These are phyloP conservation scores for Hyphopichia pseudoburtonii DNA, from an alignment of 1,139 yeast genomes.

Conservation along the genomic window DNA sequence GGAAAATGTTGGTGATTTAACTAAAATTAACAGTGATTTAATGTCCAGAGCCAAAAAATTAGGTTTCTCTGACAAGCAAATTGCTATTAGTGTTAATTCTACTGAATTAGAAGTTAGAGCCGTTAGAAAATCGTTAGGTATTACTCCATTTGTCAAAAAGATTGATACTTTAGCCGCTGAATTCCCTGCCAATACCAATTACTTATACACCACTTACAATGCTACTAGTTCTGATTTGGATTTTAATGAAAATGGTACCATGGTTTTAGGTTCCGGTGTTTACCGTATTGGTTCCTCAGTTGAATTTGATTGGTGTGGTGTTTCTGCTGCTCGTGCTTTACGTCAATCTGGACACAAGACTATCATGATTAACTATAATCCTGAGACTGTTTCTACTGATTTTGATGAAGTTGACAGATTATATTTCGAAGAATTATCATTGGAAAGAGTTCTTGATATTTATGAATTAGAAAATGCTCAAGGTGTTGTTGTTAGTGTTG, in stretches of 20 bases:
- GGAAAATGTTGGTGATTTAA: slow-evolving; percentile 60
- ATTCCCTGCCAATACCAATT: slow-evolving; percentile 96
- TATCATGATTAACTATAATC: slow-evolving; percentile 96
- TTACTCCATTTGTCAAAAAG: slow-evolving; percentile 92
- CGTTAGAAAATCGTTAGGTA: slow-evolving; percentile 83
- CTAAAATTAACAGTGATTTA: slow-evolving; percentile 62
- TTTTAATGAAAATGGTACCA: slow-evolving; percentile 83
- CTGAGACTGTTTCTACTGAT: slow-evolving; percentile 97
- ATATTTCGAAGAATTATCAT: slow-evolving; percentile 91
- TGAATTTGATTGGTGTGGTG: slow-evolving; percentile 97
- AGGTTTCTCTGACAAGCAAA: slow-evolving; percentile 96
- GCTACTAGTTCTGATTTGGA: slow-evolving; percentile 86
- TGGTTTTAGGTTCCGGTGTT: slow-evolving; percentile 93
- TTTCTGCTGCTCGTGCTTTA: slow-evolving; percentile 90
- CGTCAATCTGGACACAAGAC: slow-evolving; percentile 88
- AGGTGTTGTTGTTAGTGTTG: slow-evolving; percentile 95
- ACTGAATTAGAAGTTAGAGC: slow-evolving; percentile 94
- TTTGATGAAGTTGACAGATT: slow-evolving; percentile 98
- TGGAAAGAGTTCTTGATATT: slow-evolving; percentile 96
- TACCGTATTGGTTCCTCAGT: slow-evolving; percentile 94
- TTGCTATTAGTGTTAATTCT: slow-evolving; percentile 85
- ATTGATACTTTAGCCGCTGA: slow-evolving; percentile 99
- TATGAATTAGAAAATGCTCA: slow-evolving; percentile 87
- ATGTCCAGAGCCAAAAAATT: slow-evolving; percentile 88
- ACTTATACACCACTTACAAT: slow-evolving; percentile 91